Evolutionary conservation across 768 basidiomycete genomes (phyloP), one percentile per base, ranked within the genome.

Genomic region (Boletus sp.): DNA sequence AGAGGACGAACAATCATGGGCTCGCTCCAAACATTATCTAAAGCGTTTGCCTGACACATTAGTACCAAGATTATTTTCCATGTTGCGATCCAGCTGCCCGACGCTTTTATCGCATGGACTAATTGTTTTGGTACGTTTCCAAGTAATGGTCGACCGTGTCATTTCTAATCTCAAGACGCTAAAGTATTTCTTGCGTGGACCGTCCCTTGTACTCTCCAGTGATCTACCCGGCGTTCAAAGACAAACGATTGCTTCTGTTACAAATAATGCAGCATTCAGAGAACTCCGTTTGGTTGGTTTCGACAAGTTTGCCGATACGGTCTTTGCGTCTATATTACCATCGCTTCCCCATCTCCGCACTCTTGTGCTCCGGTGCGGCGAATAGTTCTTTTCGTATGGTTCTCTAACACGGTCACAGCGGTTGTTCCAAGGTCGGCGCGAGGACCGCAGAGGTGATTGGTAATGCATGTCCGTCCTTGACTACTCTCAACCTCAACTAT

Each of bases 131-230:
- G 85, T 85, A 58, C 53, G 78, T 55, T 30, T 13, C 13, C 25
- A 17, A 29, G 14, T 14, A 42, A 21, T 29, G 4, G 27, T 41
- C 2, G 13, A 19, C 30, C 2, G 19, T 27, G 15, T 43, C n/a
- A 47, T 56, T 23, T 33, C 47, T 34, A 29, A 51, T 9, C 39
- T 53, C 7, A 59, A 15, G 37, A 17, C 14, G 11, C 29, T 29
- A 15, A 58, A 87, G 83, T 77, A 83, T 64, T 83, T 88, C 62
- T 58, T 87, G 33, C 78, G 82, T 15, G 84, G 86, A 0, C 61
- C 73, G 10, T 73, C 76, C 1, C 65, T 88, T 40, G 57, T 68
- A 2, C 72, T 88, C 25, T 74, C 75, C 11, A 71, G 69, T 37
- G 75, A 77, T 21, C 60, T 87, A 21, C 77, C 83, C 4, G 82